Evolutionary conservation across 2,329 filamentous ascomycete genomes (phyloP).

Genomic region (Ophiostoma triangulosporum): DNA sequence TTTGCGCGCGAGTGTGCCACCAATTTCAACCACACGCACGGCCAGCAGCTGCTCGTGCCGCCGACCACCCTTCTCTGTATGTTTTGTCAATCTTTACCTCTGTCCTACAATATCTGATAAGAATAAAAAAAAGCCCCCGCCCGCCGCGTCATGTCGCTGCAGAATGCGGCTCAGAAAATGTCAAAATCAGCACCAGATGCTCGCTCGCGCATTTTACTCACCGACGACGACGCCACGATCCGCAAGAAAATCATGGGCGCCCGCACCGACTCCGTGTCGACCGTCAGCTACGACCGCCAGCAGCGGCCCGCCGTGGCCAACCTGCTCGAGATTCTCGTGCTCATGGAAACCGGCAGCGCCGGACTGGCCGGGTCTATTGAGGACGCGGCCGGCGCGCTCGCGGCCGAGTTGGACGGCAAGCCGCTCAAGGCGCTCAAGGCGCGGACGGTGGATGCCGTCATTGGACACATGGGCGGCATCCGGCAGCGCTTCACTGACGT

Average conservation of each 20-base stretch:
- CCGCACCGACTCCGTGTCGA: constrained; percentile 57
- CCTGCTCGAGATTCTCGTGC: constrained; percentile 64
- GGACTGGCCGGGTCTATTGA: background rate
- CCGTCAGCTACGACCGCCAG: constrained; percentile 58
- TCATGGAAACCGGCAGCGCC: constrained; percentile 34
- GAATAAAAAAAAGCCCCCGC: constrained; percentile 60
- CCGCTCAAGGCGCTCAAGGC: constrained; percentile 50
- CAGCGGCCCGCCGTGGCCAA: constrained; percentile 75
- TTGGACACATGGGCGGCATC: constrained; percentile 37
- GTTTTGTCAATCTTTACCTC: background rate
- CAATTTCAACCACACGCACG: constrained; percentile 69
- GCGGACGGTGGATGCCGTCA: constrained; percentile 44
- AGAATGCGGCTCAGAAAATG: constrained; percentile 72
- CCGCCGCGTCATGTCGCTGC: constrained; percentile 81
- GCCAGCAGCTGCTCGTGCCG: constrained; percentile 48
- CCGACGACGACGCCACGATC: constrained; percentile 53
- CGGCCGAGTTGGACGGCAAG: constrained; percentile 21
- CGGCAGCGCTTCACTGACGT: constrained; percentile 42
- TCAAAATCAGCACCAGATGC: constrained; percentile 70
- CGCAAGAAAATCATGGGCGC: constrained; percentile 56
- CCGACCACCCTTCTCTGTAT: constrained; percentile 54
- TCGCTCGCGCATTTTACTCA: constrained; percentile 71
- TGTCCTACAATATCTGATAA: no score
- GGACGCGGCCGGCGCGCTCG: background rate
- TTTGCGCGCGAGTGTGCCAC: constrained; percentile 76